A percentile compares a stretch with the other conserved stretches of the same genome.
Evolutionary conservation across 2,329 filamentous ascomycete species (phyloP).

Genomic region (Ophiocordyceps sinensis): DNA sequence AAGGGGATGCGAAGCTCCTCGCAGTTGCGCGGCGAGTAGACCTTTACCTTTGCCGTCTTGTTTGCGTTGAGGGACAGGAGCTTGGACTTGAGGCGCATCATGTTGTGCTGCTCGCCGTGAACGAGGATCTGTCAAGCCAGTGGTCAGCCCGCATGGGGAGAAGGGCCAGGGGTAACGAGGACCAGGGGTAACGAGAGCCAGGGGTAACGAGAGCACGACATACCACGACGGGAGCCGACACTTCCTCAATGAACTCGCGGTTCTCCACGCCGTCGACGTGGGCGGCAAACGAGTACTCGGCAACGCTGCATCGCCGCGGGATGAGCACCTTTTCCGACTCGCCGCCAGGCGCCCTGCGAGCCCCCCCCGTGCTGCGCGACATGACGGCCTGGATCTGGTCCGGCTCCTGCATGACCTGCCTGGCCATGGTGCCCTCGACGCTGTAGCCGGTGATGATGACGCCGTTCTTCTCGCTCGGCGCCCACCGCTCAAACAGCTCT

Average conservation of each 20-base stretch:
- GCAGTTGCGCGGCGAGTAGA: constrained; percentile 87
- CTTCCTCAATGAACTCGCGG: constrained; percentile 90
- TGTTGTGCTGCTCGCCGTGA: constrained; percentile 93
- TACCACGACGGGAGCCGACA: constrained; percentile 82
- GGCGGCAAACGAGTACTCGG: constrained; percentile 90
- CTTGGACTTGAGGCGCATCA: constrained; percentile 93
- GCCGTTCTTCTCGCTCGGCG: constrained; percentile 91
- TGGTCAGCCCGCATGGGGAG: no score
- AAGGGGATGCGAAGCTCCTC: constrained; percentile 93
- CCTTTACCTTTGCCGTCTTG: constrained; percentile 71
- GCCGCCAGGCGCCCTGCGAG: constrained; percentile 45
- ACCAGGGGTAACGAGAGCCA: background rate
- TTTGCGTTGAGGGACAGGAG: constrained; percentile 80
- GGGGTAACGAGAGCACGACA: constrained; percentile 21
- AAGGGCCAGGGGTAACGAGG: background rate
- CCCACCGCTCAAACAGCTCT: constrained; percentile 88
- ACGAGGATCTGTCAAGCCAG: constrained; percentile 59
- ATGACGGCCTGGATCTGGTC: constrained; percentile 92
- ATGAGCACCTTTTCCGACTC: constrained; percentile 86
- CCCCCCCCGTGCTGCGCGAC: constrained; percentile 53
- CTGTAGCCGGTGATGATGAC: constrained; percentile 98
- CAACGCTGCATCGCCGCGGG: constrained; percentile 78
- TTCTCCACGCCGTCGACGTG: constrained; percentile 96
- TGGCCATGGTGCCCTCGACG: constrained; percentile 96
- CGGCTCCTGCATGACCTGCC: constrained; percentile 87